phyloP scores from a whole-genome alignment of 2,329 filamentous ascomycete genomes.

The Pseudogymnoascus sp. region DNA sequence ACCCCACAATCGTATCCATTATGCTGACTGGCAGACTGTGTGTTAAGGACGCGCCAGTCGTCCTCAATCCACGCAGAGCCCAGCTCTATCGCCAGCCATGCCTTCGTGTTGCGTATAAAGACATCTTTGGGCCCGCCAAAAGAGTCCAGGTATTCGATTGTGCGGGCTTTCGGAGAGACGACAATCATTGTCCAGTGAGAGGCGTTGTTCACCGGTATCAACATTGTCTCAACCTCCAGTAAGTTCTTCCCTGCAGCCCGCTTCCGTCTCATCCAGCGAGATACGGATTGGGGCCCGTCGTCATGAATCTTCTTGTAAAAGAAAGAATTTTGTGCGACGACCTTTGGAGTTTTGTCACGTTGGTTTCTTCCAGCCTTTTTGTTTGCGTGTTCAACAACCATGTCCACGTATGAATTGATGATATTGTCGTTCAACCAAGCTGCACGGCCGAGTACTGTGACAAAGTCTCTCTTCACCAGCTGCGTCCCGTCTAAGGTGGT shows the following conservation, averaged over 20 bases:
- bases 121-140: conserved; percentile 38
- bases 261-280: conserved; percentile 50
- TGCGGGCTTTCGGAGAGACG: conserved; percentile 53
- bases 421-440: conserved; percentile 68
- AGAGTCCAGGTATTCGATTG: conserved; percentile 65
- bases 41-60: conserved; percentile 54
- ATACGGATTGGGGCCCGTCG: conserved; percentile 41
- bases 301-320: conserved; percentile 53
- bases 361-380: conserved; percentile 43
- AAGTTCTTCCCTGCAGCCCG: conserved; percentile 56
- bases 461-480: not conserved
- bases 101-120: conserved; percentile 39
- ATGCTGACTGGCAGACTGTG: conserved; percentile 48
- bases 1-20: conserved; percentile 74
- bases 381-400: conserved; percentile 55
- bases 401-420: conserved; percentile 59
- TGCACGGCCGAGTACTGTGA: not conserved
- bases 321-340: conserved; percentile 57
- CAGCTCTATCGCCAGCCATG: conserved; percentile 55
- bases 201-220: conserved; percentile 60
- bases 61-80: conserved; percentile 45
- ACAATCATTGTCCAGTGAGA: conserved; percentile 68
- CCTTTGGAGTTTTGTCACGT: conserved; percentile 48
- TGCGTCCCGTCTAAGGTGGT: not conserved
- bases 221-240: conserved; percentile 57